A percentile compares a stretch with the other conserved stretches of the same genome.
Conservation (phyloP, 2,329 filamentous ascomycete genomes). For the Fonsecaea pedrosoi region DNA sequence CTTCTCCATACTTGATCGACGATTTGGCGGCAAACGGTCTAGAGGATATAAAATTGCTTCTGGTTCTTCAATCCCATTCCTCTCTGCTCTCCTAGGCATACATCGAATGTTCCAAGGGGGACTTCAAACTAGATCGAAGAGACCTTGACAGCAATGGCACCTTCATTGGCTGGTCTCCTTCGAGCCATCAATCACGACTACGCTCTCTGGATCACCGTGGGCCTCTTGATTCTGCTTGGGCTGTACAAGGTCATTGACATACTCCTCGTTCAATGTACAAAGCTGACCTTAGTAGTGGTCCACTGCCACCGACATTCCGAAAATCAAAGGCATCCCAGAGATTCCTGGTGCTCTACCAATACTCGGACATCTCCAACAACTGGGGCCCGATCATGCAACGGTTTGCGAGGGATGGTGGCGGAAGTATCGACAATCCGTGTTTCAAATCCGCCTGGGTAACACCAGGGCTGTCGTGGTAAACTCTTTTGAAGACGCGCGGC, state of each 20-base stretch:
- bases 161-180: conserved; percentile 23
- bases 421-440: conserved; percentile 63
- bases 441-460: conserved; percentile 57
- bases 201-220: conserved; percentile 26
- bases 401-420: conserved; percentile 61
- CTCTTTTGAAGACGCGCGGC: conserved; percentile 70
- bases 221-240: conserved; percentile 22
- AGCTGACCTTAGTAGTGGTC: conserved; percentile 28
- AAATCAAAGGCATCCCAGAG: conserved; percentile 64
- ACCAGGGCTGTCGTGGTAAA: conserved; percentile 74
- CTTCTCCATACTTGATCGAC: conserved; percentile 24
- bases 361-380: conserved; percentile 64
- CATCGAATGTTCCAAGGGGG: neutral
- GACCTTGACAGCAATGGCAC: conserved; percentile 10
- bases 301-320: conserved; percentile 57
- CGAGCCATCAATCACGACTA: conserved; percentile 29
- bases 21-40: conserved; percentile 1
- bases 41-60: conserved; percentile 14
- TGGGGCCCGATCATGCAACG: conserved; percentile 62
- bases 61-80: neutral
- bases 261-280: neutral
- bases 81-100: neutral
- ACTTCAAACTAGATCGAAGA: neutral
- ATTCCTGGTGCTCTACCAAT: conserved; percentile 62
- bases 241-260: conserved; percentile 29